Evolutionary conservation across 2,329 filamentous ascomycete species (phyloP).

Genomic region (Teratosphaeriaceae sp.): DNA sequence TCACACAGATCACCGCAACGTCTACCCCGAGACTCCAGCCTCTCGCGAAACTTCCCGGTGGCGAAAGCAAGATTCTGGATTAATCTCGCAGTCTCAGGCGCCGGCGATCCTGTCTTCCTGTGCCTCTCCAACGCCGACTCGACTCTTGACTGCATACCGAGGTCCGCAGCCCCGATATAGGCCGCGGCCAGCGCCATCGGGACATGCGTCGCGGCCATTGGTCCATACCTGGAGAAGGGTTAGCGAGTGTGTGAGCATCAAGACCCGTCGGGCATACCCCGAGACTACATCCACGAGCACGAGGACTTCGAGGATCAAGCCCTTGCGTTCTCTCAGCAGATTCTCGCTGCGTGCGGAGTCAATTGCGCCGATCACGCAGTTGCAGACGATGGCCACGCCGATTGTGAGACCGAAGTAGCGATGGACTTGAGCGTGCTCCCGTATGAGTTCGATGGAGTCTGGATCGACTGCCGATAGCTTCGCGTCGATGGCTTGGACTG

Average conservation of each 20-base stretch:
- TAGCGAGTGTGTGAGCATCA: no score
- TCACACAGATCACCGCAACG: no score
- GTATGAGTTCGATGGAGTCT: no score
- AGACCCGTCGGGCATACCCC: background rate
- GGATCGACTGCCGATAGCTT: background rate
- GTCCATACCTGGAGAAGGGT: background rate
- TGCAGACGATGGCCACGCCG: background rate
- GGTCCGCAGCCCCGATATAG: background rate
- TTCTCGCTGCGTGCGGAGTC: background rate
- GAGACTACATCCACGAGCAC: background rate
- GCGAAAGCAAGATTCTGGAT: background rate
- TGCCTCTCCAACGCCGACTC: no score
- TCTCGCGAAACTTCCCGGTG: background rate
- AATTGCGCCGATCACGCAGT: background rate
- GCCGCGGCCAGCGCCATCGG: background rate
- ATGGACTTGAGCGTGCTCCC: background rate
- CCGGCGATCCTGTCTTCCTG: background rate
- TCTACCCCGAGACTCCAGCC: constrained; percentile 10
- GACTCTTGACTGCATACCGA: no score
- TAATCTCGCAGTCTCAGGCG: background rate
- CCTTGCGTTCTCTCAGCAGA: background rate
- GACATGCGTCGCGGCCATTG: background rate
- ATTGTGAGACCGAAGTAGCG: background rate
- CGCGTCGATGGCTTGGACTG: background rate
- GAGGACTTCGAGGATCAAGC: background rate